Base-by-base conservation (phyloP, 1,284 basidiomycete genomes). In the Amylostereum areolatum region DNA sequence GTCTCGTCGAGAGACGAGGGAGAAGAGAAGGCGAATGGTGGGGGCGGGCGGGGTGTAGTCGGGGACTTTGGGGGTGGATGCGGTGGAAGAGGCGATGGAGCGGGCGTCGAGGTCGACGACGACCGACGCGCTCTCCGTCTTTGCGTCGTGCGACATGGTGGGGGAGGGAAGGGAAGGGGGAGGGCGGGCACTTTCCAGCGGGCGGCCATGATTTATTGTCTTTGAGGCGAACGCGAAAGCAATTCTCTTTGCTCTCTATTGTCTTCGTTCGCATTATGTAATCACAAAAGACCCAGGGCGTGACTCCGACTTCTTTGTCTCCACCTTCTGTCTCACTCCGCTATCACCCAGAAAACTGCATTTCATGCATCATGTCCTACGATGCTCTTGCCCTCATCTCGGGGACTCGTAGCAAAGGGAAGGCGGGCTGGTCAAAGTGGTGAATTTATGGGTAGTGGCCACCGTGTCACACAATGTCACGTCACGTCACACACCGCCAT, bases 11-110 rank as follows among this genome's bases (percentile, higher is more conserved):
- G 81, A 71, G 49, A 86, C 71, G 49, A 84, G 73, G 32, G 81
- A 81, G 66, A 88, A 91, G 44, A 92, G 75, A 18, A 83, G 77
- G 43, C 71, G 62, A 53, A 83, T 67, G 1, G 77, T 73, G 1
- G 83, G 79, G 45, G 62, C 55, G 5, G 77, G 70, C 2, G 70
- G 63, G 12, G 62, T 57, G 53, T 66, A 70, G 43, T 55, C 53
- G 39, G 60, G 57, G 31, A 53, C 42, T 12, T 59, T 48, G 51
- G 58, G 41, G 18, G 57, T 51, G 34, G 60, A 49, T 41, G 55
- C 48, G 42, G 58, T 57, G 50, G 59, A 50, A 54, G 46, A 49
- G 50, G 53, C 61, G 46, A 50, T 58, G 12, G 56, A 56, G 51
- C 59, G 51, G 49, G 62, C 62, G 60, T 66, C 64, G 58, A 67